These are phyloP conservation scores for Pyrenochaeta sp. DNA, from an alignment of 2,329 filamentous ascomycete species.

Conservation along the genomic window DNA sequence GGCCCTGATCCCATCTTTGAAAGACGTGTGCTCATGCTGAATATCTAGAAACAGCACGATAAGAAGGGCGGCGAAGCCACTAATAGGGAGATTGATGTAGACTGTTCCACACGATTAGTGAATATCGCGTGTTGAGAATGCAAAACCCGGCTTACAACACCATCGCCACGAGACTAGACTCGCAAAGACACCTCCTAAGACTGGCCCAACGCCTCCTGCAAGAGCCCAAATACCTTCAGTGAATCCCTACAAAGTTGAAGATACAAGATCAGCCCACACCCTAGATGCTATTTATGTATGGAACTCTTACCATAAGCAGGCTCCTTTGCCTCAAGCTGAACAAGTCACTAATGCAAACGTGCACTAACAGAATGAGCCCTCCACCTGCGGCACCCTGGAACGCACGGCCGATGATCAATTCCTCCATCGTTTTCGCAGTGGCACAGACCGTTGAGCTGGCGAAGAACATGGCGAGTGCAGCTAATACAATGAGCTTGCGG, in stretches of 20 bases:
- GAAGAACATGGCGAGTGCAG: slow-evolving; percentile 65
- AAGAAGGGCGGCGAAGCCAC: slow-evolving; percentile 58
- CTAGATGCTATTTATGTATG: neutral
- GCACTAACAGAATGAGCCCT: slow-evolving; percentile 68
- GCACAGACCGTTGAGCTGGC: slow-evolving; percentile 68
- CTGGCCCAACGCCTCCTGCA: slow-evolving; percentile 61
- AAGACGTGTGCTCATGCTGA: slow-evolving; percentile 62
- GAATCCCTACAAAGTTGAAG: slow-evolving; percentile 44
- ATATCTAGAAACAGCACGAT: slow-evolving; percentile 63
- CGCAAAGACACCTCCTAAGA: slow-evolving; percentile 62
- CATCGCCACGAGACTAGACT: slow-evolving; percentile 60
- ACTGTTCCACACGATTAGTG: slow-evolving; percentile 38
- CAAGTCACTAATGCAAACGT: slow-evolving; percentile 70
- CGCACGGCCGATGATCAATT: slow-evolving; percentile 67
- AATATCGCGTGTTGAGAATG: neutral
- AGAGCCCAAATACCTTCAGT: slow-evolving; percentile 64
- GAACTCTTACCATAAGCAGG: slow-evolving; percentile 51
- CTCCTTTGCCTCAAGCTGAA: slow-evolving; percentile 65
- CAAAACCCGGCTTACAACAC: slow-evolving; percentile 50
- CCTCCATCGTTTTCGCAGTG: slow-evolving; percentile 63
- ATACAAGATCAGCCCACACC: neutral
- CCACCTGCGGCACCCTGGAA: slow-evolving; percentile 72
- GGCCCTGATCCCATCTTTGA: slow-evolving; percentile 58
- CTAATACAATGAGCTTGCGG: slow-evolving; percentile 62
- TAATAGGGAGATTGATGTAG: slow-evolving; percentile 65